Evolutionary conservation across 2,329 filamentous ascomycete species (phyloP), one percentile per base, ranked within the genome.

Genomic region (Graphiopsis chlorocephala): DNA sequence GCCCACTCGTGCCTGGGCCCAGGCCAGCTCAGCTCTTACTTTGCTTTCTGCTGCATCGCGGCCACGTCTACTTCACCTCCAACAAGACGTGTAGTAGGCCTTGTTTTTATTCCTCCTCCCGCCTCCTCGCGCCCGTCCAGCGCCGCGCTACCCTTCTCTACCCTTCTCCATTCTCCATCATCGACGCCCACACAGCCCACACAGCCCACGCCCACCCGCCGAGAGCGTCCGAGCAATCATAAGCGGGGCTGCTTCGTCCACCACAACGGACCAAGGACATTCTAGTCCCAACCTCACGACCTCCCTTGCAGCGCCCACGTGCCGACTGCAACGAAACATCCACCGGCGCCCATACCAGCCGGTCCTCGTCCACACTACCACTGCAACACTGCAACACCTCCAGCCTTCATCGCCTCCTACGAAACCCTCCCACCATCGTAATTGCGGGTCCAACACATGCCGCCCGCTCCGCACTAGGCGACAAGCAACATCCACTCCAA

Each of bases 271-370:
- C 52, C 14, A 31, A 26, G 4, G 52, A n/a, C 53, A 56, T 56
- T 56, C 26, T 20, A 7, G 5, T n/a, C 48, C 17, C 53, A 56
- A 59, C 56, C 58, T 50, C 45, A 61, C 56, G n/a, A n/a, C n/a
- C n/a, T n/a, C n/a, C 47, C 60, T 42, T 42, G 63, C 47, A 33
- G 59, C 65, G 65, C 68, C 66, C 64, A 63, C 61, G 62, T 38
- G 64, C 61, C 26, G 15, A 15, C n/a, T 33, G 48, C 26, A n/a
- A 31, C n/a, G 29, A 38, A 50, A 53, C 15, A 58, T 23, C 33
- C 29, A n/a, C 55, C 55, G 42, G 48, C 28, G 6, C 17, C 20
- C 25, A 33, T 26, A 63, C 64, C 66, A 61, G 52, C 57, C 38
- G 64, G 33, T 26, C 33, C 33, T 38, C 31, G 38, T 17, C 20